A percentile compares a stretch with the other conserved stretches of the same genome.
phyloP scores from a whole-genome alignment of 306 rosid species.

The Fagus sylvatica region DNA sequence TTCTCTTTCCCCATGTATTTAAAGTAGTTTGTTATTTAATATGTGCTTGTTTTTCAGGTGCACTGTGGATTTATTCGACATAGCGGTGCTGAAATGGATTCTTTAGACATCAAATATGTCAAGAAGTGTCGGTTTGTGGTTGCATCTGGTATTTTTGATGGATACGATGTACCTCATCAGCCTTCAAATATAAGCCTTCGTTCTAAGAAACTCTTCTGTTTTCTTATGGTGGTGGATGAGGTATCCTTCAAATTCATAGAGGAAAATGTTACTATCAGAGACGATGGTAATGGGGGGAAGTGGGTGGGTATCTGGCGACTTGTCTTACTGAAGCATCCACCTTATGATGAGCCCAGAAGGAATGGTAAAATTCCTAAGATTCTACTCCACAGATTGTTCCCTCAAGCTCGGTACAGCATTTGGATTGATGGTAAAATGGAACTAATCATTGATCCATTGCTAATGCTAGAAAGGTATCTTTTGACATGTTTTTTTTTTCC shows the following conservation, averaged over 20 bases:
- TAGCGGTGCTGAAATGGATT: constrained; percentile 89
- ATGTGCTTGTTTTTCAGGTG: constrained; percentile 47
- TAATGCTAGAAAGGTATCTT: constrained; percentile 79
- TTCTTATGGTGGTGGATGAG: constrained; percentile 95
- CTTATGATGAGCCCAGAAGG: constrained; percentile 98
- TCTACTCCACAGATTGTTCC: constrained; percentile 82
- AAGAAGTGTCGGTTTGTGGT: constrained; percentile 90
- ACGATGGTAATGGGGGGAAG: constrained; percentile 64
- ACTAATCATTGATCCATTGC: constrained; percentile 90
- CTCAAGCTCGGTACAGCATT: constrained; percentile 88
- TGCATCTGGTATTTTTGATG: constrained; percentile 95
- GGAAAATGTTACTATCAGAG: constrained; percentile 72
- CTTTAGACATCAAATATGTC: constrained; percentile 61
- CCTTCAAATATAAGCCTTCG: constrained; percentile 78
- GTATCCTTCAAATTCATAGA: constrained; percentile 70
- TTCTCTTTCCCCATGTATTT: neutral
- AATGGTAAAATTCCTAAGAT: constrained; percentile 97
- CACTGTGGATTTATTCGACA: constrained; percentile 89
- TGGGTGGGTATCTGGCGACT: constrained; percentile 99
- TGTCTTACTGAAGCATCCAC: constrained; percentile 70
- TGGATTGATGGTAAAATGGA: constrained; percentile 99
- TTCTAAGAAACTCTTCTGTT: constrained; percentile 84
- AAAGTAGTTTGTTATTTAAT: constrained; percentile 14
- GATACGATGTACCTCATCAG: constrained; percentile 88
- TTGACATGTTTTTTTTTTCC: too few relatives aligned